Percentiles rank a stretch among this genome's conserved stretches.
Conservation (phyloP, 176 grass and related monocot genomes). For the Alopecurus myosuroides region DNA sequence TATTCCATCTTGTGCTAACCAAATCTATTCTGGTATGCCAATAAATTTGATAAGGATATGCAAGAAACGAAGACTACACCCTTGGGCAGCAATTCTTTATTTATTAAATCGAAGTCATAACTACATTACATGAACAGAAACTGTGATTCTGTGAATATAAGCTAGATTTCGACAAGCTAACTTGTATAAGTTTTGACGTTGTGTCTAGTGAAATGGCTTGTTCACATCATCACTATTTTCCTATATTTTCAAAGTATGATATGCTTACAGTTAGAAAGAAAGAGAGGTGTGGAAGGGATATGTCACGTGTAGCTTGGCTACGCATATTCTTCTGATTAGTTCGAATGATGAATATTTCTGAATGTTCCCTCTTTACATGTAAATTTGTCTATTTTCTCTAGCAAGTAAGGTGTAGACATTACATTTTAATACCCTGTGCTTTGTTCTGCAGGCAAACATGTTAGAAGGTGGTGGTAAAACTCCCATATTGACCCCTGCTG, state of each 20-base stretch:
- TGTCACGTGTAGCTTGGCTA: background rate
- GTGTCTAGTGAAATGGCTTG: background rate
- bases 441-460: slow-evolving; percentile 80
- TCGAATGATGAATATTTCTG: background rate
- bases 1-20: background rate
- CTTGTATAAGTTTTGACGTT: background rate
- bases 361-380: background rate
- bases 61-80: background rate
- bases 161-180: background rate
- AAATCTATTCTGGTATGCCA: background rate
- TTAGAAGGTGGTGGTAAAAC: slow-evolving; percentile 98
- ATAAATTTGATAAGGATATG: background rate
- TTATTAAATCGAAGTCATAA: background rate
- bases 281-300: background rate
- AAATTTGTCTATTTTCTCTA: background rate
- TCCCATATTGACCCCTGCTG: slow-evolving; percentile 78
- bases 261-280: background rate
- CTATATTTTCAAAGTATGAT: background rate
- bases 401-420: background rate
- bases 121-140: background rate
- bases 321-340: background rate
- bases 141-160: background rate
- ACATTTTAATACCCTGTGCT: background rate
- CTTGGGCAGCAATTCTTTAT: background rate
- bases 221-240: background rate